phyloP scores from a whole-genome alignment of 768 basidiomycete genomes.

The Basidioascus undulatus region DNA sequence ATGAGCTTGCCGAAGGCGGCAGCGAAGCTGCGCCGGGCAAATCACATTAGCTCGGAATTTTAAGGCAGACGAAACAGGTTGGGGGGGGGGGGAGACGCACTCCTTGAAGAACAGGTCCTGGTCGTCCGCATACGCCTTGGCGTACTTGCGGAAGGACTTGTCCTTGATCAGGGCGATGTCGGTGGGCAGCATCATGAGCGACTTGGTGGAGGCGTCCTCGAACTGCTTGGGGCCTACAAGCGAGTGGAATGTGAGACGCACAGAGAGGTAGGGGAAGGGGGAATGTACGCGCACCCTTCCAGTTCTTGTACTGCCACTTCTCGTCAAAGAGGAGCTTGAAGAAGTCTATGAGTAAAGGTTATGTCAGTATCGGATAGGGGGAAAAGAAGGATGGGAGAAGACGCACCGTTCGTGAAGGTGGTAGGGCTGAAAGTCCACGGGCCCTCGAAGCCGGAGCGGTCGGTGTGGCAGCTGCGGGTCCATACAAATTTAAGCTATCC shows the following conservation, averaged over 20 bases:
- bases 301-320: constrained; percentile 42
- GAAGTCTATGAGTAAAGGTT: too few species aligned
- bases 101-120: constrained; percentile 80
- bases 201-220: constrained; percentile 66
- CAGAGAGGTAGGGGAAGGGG: too few species aligned
- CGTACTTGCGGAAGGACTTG: constrained; percentile 74
- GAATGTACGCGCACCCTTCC: too few species aligned
- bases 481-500: too few species aligned
- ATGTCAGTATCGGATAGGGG: too few species aligned
- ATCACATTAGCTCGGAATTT: constrained; percentile 3
- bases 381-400: too few species aligned
- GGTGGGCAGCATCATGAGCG: constrained; percentile 92
- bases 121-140: constrained; percentile 64
- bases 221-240: constrained; percentile 83
- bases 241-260: too few species aligned
- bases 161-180: constrained; percentile 75
- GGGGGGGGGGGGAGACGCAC: constrained; percentile 24
- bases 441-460: constrained; percentile 64
- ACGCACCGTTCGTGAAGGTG: constrained; percentile 64
- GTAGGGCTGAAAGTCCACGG: constrained; percentile 93
- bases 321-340: constrained; percentile 67
- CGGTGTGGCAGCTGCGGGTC: constrained; percentile 67
- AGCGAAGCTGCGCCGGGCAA: constrained; percentile 37
- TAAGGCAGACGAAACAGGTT: neutral
- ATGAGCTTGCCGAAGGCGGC: constrained; percentile 48